Evolutionary conservation across 495 filamentous ascomycete species (phyloP).

Genomic region (Talaromyces borbonicus): DNA sequence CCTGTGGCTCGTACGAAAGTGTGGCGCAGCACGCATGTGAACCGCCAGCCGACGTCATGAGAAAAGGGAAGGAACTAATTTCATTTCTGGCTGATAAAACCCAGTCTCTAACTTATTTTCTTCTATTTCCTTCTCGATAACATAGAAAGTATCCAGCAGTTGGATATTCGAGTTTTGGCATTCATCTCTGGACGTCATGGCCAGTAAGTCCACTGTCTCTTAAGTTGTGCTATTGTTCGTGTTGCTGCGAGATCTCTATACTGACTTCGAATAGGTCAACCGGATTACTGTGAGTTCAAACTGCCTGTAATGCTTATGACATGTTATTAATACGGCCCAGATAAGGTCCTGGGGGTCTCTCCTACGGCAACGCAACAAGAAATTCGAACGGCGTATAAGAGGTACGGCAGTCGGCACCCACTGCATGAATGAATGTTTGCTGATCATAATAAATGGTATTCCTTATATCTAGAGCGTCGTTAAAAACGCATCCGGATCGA

Average conservation of each 20-base stretch:
- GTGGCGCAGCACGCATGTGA: slow-evolving; percentile 7
- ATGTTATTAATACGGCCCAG: slow-evolving; percentile 15
- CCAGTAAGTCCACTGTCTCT: slow-evolving; percentile 1
- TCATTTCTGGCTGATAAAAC: not conserved
- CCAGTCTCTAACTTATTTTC: no score
- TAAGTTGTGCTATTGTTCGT: not conserved
- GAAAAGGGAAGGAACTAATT: not conserved
- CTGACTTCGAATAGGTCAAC: slow-evolving; percentile 12
- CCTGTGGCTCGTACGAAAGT: slow-evolving; percentile 2
- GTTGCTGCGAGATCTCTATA: not conserved
- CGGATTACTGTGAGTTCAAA: slow-evolving; percentile 24
- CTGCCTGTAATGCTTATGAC: not conserved
- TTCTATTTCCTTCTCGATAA: no score
- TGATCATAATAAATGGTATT: no score
- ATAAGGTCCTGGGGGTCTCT: slow-evolving; percentile 62
- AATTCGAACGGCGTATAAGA: slow-evolving; percentile 92
- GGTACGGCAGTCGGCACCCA: slow-evolving; percentile 31
- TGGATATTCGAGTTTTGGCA: no score
- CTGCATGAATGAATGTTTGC: not conserved
- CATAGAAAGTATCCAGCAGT: no score
- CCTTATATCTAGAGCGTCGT: slow-evolving; percentile 55
- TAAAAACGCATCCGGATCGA: slow-evolving; percentile 91
- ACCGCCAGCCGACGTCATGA: slow-evolving; percentile 2
- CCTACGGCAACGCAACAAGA: slow-evolving; percentile 68
- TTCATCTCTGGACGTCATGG: not conserved